Conservation (phyloP, 164 flowering plant genomes). For the Berberis vulgaris region DNA sequence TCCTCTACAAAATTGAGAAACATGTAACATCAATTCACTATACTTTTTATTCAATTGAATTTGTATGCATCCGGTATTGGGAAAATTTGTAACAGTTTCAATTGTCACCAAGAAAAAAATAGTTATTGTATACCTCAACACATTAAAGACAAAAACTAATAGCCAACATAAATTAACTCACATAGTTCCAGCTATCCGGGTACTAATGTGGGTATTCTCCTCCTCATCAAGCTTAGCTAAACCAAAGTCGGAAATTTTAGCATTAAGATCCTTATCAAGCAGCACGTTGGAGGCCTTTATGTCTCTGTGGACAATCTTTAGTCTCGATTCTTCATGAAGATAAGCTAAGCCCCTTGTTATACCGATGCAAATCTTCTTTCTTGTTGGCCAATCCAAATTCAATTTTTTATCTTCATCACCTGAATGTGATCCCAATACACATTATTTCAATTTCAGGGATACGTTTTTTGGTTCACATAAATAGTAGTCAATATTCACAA, state of each 20-base stretch:
- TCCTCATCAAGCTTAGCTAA: conserved; percentile 73
- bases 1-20: conserved; percentile 37
- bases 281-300: conserved; percentile 63
- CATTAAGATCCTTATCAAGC: conserved; percentile 57
- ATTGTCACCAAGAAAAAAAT: too few relatives aligned
- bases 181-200: conserved; percentile 78
- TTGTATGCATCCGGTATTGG: too few relatives aligned
- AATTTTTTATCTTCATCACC: conserved; percentile 28
- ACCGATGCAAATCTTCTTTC: conserved; percentile 46
- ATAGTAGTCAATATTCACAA: background rate
- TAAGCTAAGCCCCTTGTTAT: conserved; percentile 61
- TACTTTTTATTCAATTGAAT: background rate
- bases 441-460: background rate
- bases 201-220: conserved; percentile 67
- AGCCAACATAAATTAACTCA: conserved; percentile 33
- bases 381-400: conserved; percentile 54
- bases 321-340: conserved; percentile 61
- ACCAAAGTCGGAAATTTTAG: conserved; percentile 85
- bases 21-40: background rate
- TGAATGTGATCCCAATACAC: background rate
- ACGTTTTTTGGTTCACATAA: background rate
- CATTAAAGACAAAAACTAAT: too few relatives aligned
- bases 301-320: conserved; percentile 68
- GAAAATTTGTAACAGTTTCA: too few relatives aligned
- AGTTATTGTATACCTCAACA: too few relatives aligned